A percentile compares a stretch with the other conserved stretches of the same genome.
These are phyloP conservation scores for Lodderomyces margitis DNA, from an alignment of 1,139 yeast genomes.

Conservation along the genomic window DNA sequence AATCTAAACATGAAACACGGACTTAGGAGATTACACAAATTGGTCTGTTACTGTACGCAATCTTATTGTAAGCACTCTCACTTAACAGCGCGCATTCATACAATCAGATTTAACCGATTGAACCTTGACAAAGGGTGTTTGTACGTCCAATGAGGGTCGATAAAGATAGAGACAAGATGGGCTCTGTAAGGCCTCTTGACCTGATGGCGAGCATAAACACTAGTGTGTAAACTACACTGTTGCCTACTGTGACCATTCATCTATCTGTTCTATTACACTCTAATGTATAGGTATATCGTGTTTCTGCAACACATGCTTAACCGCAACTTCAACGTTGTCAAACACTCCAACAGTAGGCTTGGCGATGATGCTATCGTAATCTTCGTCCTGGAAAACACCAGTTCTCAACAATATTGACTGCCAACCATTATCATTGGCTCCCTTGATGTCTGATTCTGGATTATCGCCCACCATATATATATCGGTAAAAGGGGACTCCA, in stretches of 20 bases:
- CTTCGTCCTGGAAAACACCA: conserved; percentile 81
- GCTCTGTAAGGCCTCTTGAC: no score
- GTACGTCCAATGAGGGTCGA: no score
- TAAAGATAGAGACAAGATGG: no score
- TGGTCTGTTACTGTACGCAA: no score
- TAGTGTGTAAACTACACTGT: no score
- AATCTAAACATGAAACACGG: background rate
- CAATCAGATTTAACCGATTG: no score
- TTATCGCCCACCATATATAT: conserved; percentile 97
- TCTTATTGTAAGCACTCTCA: background rate
- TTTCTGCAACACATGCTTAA: conserved; percentile 28
- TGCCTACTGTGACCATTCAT: no score
- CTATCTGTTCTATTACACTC: conserved; percentile 3
- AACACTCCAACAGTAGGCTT: conserved; percentile 49
- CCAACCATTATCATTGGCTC: conserved; percentile 90
- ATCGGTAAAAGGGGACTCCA: conserved; percentile 43
- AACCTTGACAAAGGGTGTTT: no score
- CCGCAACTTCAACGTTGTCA: conserved; percentile 49
- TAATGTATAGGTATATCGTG: conserved; percentile 13
- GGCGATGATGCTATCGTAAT: conserved; percentile 40
- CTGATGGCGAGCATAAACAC: no score
- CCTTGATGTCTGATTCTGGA: conserved; percentile 87
- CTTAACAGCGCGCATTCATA: no score
- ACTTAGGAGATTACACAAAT: background rate
- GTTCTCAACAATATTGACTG: conserved; percentile 77